Percentiles rank a stretch among this genome's conserved stretches.
phyloP scores from a whole-genome alignment of 2,329 filamentous ascomycete species.

The Epichloe scottii region DNA sequence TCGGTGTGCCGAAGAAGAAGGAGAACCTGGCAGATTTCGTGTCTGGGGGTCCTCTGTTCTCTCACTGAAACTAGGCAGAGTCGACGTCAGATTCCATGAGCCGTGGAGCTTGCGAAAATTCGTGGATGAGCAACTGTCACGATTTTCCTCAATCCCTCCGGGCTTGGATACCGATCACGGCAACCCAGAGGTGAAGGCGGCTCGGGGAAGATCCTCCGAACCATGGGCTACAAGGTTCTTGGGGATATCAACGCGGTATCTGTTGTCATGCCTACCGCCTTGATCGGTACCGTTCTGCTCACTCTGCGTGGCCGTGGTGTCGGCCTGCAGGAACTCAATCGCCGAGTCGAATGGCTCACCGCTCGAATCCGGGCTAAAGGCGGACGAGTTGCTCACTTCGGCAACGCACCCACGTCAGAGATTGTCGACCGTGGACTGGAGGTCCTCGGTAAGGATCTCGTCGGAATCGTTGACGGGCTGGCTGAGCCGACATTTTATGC shows the following conservation, averaged over 20 bases:
- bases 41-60: conserved; percentile 74
- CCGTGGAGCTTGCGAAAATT: conserved; percentile 85
- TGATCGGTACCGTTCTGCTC: conserved; percentile 86
- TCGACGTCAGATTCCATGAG: conserved; percentile 92
- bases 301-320: conserved; percentile 87
- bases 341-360: conserved; percentile 83
- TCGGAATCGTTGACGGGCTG: conserved; percentile 65
- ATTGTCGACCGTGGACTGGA: conserved; percentile 86
- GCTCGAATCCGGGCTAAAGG: conserved; percentile 72
- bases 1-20: conserved; percentile 90
- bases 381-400: conserved; percentile 87
- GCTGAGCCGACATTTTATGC: conserved; percentile 90
- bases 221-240: conserved; percentile 82
- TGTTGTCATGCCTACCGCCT: conserved; percentile 93
- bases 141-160: conserved; percentile 30
- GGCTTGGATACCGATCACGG: conserved; percentile 32
- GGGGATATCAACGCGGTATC: conserved; percentile 92
- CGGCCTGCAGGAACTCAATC: conserved; percentile 71
- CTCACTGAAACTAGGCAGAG: conserved; percentile 75
- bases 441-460: conserved; percentile 79
- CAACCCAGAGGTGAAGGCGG: conserved; percentile 35
- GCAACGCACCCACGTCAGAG: conserved; percentile 61
- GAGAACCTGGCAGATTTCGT: conserved; percentile 87
- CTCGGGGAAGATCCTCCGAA: conserved; percentile 63
- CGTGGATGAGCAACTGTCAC: conserved; percentile 60